Percentiles rank a stretch among this genome's conserved stretches.
phyloP scores from a whole-genome alignment of 2,329 filamentous ascomycete species.

The Phoma sp. region DNA sequence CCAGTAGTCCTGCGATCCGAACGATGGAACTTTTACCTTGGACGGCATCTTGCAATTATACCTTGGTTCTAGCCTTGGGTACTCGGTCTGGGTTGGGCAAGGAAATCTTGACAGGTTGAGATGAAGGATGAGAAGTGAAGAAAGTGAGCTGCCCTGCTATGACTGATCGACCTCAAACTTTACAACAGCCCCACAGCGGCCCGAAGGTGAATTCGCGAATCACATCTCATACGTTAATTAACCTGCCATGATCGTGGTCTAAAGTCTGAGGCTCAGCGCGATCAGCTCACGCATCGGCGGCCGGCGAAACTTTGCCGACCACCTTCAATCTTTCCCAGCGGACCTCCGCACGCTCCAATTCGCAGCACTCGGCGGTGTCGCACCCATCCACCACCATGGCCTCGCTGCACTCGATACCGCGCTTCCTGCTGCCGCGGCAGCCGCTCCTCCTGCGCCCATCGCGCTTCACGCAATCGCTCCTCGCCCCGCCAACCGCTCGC shows the following conservation, averaged over 20 bases:
- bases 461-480: slow-evolving; percentile 26
- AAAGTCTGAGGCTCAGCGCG: too few species aligned
- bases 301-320: slow-evolving; percentile 8
- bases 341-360: slow-evolving; percentile 26
- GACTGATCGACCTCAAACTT: too few species aligned
- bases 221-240: background rate
- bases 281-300: slow-evolving; percentile 2
- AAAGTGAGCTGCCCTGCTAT: too few species aligned
- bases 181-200: background rate
- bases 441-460: slow-evolving; percentile 32
- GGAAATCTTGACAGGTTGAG: too few species aligned
- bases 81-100: too few species aligned
- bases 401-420: slow-evolving; percentile 43
- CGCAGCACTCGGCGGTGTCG: slow-evolving; percentile 17
- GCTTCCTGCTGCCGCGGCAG: slow-evolving; percentile 42
- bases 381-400: slow-evolving; percentile 35
- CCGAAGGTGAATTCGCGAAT: slow-evolving; percentile 3
- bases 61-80: too few species aligned
- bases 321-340: slow-evolving; percentile 26
- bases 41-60: background rate
- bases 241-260: too few species aligned
- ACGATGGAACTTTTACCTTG: slow-evolving; percentile 36
- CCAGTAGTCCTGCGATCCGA: slow-evolving; percentile 48
- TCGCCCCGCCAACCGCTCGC: slow-evolving; percentile 26
- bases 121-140: too few species aligned